A percentile compares a stretch with the other conserved stretches of the same genome.
Evolutionary conservation across 352 stramenopile genomes (phyloP).

Genomic region (Globisporangium recalcitrans): DNA sequence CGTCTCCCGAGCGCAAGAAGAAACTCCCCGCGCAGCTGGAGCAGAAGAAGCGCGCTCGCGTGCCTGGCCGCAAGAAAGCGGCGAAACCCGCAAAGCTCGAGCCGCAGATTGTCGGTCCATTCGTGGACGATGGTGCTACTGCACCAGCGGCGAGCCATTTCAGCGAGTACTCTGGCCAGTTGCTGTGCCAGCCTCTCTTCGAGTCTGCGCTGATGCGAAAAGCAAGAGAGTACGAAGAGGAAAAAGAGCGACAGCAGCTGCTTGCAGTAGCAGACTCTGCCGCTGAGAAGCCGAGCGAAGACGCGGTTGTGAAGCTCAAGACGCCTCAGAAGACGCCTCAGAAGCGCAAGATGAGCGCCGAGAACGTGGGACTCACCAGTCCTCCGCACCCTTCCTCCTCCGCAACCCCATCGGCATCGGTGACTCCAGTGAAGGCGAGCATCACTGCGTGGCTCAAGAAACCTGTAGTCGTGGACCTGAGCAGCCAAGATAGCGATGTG

Average conservation of each 20-base stretch:
- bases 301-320: neutral
- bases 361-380: constrained; percentile 9
- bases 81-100: constrained; percentile 65
- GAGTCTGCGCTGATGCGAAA: constrained; percentile 47
- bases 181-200: constrained; percentile 32
- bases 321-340: constrained; percentile 14
- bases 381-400: neutral
- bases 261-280: neutral
- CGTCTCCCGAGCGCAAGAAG: constrained; percentile 33
- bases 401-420: neutral
- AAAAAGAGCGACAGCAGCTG: constrained; percentile 22
- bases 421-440: constrained; percentile 14
- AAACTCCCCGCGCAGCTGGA: constrained; percentile 51
- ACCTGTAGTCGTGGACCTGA: constrained; percentile 15
- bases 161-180: constrained; percentile 18
- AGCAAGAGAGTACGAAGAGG: constrained; percentile 37
- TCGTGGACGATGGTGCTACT: constrained; percentile 5
- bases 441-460: constrained; percentile 21
- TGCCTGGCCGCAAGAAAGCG: constrained; percentile 41
- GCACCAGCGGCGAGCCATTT: constrained; percentile 15
- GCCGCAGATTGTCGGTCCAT: constrained; percentile 56
- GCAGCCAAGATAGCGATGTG: neutral
- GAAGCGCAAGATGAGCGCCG: constrained; percentile 15
- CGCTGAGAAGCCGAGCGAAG: neutral
- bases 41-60: constrained; percentile 33